Base-by-base conservation (phyloP, 768 basidiomycete species). In the Psilocybe subaeruginosa region DNA sequence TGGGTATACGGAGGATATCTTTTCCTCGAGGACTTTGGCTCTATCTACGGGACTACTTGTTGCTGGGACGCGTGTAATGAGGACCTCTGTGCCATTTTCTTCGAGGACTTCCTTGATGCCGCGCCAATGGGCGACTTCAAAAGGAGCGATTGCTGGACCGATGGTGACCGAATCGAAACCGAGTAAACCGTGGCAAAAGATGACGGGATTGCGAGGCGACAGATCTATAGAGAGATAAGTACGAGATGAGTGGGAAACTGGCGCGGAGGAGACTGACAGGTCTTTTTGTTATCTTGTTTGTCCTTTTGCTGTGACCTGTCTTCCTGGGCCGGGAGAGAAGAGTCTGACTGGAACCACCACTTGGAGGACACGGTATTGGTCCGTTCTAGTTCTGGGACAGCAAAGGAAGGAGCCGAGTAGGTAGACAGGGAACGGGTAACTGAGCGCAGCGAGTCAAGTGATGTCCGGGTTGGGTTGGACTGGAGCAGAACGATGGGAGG, bases 141-240 rank as follows among this genome's bases (percentile, higher is more conserved):
- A 68, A 3, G 93, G 88, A 11, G 89, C 87, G 59, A 90, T 91
- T 48, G 89, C 77, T 2, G 84, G 87, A 1, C 91, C 90, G 23
- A 94, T 89, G 2, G 86, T 90, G 66, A 95, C 85, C 0, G 87
- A 89, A 71, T 96, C 93, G 64, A 95, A 96, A 1, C 94, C 93
- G 7, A 98, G 82, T 1, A 97, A 83, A 8, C 96, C 97, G 70
- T 99, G 97, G 66, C 97, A 99, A 74, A 99, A 98, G 1, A 99
- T 90, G 48, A 98, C 76, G 0, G 97, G 97, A 64, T 93, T 86
- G 60, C 84, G 84, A 0, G 96, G 90, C 0, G 92, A 80, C 4
- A 84, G 83, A 70, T 96, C 92, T 94, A 72, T 5, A 57, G 52
- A 58, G 19, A 59, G 52, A 56, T 60, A 46, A 60, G 64, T 58